Evolutionary conservation across 2,329 filamentous ascomycete genomes (phyloP).

Genomic region (Fusarium tricinctum): DNA sequence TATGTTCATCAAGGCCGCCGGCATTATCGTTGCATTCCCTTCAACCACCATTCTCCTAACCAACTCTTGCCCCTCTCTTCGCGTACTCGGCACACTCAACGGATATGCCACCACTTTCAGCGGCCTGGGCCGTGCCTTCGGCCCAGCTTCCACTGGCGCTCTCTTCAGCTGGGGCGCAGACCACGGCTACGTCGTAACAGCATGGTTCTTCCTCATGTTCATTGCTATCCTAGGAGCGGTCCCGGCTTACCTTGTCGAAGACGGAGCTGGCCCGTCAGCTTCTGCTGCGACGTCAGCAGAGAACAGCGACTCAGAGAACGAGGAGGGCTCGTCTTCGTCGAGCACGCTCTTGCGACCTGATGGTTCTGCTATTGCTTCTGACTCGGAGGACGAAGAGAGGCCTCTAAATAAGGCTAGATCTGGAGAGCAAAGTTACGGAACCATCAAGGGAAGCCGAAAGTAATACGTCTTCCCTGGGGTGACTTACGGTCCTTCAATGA

Average conservation of each 20-base stretch:
- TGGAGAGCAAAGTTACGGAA: conserved; percentile 40
- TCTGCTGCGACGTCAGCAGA: conserved; percentile 53
- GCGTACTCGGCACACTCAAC: conserved; percentile 87
- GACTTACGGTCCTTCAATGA: background rate
- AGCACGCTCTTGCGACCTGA: conserved; percentile 44
- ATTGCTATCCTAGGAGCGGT: conserved; percentile 76
- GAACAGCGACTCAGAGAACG: conserved; percentile 52
- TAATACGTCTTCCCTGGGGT: background rate
- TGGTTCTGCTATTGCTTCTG: conserved; percentile 40
- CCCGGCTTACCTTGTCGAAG: conserved; percentile 79
- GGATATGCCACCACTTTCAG: conserved; percentile 88
- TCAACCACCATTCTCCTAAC: conserved; percentile 91
- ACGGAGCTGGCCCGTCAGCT: conserved; percentile 76
- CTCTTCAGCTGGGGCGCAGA: conserved; percentile 83
- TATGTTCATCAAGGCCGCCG: conserved; percentile 80
- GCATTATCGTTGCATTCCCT: conserved; percentile 88
- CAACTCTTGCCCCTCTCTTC: conserved; percentile 82
- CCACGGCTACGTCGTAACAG: conserved; percentile 80
- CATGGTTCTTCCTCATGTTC: conserved; percentile 82
- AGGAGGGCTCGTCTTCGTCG: conserved; percentile 29
- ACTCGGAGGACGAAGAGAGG: conserved; percentile 40
- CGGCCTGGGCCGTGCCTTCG: conserved; percentile 82
- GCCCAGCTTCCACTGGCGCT: conserved; percentile 80
- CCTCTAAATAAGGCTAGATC: conserved; percentile 33
- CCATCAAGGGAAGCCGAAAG: conserved; percentile 23